Evolutionary conservation across 345 rosid species (phyloP), one percentile per base, ranked within the genome.

Genomic region (Hibiscus trionum): DNA sequence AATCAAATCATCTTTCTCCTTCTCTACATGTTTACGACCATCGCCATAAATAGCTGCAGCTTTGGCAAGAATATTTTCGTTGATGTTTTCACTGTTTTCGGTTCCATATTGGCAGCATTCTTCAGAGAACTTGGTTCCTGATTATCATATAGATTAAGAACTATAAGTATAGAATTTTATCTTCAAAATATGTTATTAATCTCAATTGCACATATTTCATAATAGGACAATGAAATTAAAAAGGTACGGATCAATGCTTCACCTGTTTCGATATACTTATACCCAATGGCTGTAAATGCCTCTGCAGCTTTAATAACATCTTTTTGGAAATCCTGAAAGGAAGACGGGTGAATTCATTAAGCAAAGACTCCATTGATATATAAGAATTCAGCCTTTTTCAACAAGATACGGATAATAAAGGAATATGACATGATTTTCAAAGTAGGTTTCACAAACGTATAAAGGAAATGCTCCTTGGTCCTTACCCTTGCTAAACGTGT

Each of bases 21-120:
- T 90, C 77, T 87, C 97, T 24, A 87, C 88, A 73, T 94, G 97
- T 78, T 90, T 90, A 59, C 85, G 78, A 79, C 96, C 91, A 86
- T 90, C 98, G 50, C 98, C 96, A 57, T 91, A 94, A 75, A 91
- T 83, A 61, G 95, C 96, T 27, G 95, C 97, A 79, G 96, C 90
- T 77, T 91, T 91, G 21, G 97, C 96, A 6, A 94, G 81, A 58
- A 90, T 74, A 80, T 86, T 91, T 60, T 91, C 93, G 16, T 86
- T 82, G 71, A 90, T 87, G 79, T 82, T 78, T 72, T 83, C 86
- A 63, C 80, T 80, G 56, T 82, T 91, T 75, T 94, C 98, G 14
- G 91, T 83, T 68, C 98, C 97, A 82, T 90, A 94, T 69, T 69
- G 86, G 79, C 88, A 84, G 78, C 91, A 91, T 37, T 91, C 95